Conservation (phyloP, 2,329 filamentous ascomycete species). For the Calonectria fujianensis region DNA sequence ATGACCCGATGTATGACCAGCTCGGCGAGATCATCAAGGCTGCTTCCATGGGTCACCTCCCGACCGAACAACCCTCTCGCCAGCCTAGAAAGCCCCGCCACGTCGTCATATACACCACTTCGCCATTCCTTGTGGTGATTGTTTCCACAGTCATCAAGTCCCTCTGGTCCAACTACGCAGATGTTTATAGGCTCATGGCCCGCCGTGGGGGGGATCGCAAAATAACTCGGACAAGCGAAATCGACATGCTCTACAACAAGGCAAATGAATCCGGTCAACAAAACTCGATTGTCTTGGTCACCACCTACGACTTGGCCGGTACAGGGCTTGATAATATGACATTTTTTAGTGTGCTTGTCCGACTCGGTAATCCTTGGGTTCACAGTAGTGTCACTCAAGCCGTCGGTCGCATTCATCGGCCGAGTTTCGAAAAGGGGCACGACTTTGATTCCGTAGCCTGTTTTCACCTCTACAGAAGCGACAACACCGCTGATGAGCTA, state of each 20-base stretch:
- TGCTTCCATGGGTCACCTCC: slow-evolving; percentile 1
- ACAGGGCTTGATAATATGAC: slow-evolving; percentile 13
- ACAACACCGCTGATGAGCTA: slow-evolving; percentile 10
- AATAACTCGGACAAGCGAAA: neutral
- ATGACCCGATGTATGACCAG: slow-evolving; percentile 5
- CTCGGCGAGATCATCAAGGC: slow-evolving; percentile 4
- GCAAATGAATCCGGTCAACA: neutral
- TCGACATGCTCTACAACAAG: slow-evolving; percentile 3
- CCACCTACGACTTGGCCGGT: slow-evolving; percentile 11
- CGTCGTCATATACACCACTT: slow-evolving; percentile 14
- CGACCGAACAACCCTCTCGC: neutral
- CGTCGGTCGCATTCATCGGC: slow-evolving; percentile 7
- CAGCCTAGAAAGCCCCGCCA: neutral
- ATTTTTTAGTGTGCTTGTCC: slow-evolving; percentile 3
- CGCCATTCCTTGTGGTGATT: slow-evolving; percentile 10
- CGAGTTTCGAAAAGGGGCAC: neutral
- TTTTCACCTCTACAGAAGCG: slow-evolving; percentile 14
- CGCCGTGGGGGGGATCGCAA: neutral
- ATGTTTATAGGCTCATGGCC: slow-evolving; percentile 14
- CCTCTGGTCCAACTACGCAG: slow-evolving; percentile 13
- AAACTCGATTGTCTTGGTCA: slow-evolving; percentile 11
- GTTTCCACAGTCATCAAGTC: slow-evolving; percentile 14
- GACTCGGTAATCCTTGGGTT: slow-evolving; percentile 16
- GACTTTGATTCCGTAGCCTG: slow-evolving; percentile 3
- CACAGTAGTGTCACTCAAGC: slow-evolving; percentile 13